Evolutionary conservation across 345 rosid genomes (phyloP).

Genomic region (Combretum micranthum): DNA sequence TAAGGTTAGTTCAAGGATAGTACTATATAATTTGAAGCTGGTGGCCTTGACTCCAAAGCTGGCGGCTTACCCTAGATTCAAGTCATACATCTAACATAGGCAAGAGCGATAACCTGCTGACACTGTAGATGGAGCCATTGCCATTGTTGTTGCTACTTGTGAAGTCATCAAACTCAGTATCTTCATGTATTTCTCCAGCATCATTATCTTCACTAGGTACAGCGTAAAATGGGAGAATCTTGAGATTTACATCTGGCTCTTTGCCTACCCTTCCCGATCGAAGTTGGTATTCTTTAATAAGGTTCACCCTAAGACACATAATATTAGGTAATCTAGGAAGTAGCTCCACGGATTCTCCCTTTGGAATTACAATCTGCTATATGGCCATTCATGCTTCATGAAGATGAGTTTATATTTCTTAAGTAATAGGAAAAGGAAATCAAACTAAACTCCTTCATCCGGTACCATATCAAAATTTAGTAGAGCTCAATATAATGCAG

Average conservation of each 20-base stretch:
- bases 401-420: constrained; percentile 2
- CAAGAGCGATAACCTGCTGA: constrained; percentile 49
- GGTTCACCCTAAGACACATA: constrained; percentile 60
- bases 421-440: constrained; percentile 1
- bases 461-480: no score
- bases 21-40: no score
- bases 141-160: constrained; percentile 10
- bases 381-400: constrained; percentile 85
- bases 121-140: constrained; percentile 30
- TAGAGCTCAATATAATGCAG: no score
- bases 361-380: no score
- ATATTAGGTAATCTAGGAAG: no score
- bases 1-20: no score
- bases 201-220: constrained; percentile 15
- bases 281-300: constrained; percentile 48
- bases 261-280: constrained; percentile 42
- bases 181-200: constrained; percentile 18
- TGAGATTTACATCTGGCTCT: constrained; percentile 39
- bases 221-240: constrained; percentile 51
- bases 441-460: no score
- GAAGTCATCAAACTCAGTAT: constrained; percentile 21
- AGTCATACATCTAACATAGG: no score
- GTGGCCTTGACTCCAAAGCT: no score
- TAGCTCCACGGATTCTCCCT: no score
- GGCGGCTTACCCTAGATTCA: no score